Conservation (phyloP, 176 grass and related monocot genomes). For the Oryza glumipatula region DNA sequence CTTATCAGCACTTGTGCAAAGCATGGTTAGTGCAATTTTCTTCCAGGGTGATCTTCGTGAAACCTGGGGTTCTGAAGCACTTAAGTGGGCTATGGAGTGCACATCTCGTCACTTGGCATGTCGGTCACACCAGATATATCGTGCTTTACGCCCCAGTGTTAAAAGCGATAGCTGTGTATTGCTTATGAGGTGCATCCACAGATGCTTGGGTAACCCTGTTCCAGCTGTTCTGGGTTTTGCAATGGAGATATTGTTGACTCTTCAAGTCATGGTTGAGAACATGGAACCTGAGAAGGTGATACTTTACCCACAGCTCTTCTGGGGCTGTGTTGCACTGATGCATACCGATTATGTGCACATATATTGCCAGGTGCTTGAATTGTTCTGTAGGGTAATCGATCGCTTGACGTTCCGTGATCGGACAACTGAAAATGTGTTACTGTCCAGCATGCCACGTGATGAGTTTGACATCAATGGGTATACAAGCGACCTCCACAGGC, state of each 20-base stretch:
- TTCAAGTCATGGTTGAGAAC: conserved; percentile 98
- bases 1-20: conserved; percentile 87
- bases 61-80: conserved; percentile 94
- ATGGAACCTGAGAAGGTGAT: conserved; percentile 97
- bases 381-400: conserved; percentile 87
- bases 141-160: conserved; percentile 83
- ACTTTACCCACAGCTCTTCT: conserved; percentile 98
- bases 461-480: conserved; percentile 78
- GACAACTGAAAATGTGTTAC: conserved; percentile 86
- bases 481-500: conserved; percentile 70
- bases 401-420: conserved; percentile 79
- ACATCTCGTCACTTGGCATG: conserved; percentile 89
- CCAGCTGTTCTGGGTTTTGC: conserved; percentile 82
- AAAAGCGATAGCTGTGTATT: conserved; percentile 92
- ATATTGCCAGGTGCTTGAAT: conserved; percentile 87
- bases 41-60: conserved; percentile 98
- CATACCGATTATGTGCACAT: conserved; percentile 96
- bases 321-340: conserved; percentile 97
- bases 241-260: conserved; percentile 92
- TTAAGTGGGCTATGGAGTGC: conserved; percentile 99
- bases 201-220: conserved; percentile 93
- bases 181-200: conserved; percentile 91
- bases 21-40: conserved; percentile 98
- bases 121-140: conserved; percentile 96
- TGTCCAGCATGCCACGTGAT: conserved; percentile 96